Evolutionary conservation across 768 basidiomycete genomes (phyloP).

Genomic region (Leucocoprinus sp.): DNA sequence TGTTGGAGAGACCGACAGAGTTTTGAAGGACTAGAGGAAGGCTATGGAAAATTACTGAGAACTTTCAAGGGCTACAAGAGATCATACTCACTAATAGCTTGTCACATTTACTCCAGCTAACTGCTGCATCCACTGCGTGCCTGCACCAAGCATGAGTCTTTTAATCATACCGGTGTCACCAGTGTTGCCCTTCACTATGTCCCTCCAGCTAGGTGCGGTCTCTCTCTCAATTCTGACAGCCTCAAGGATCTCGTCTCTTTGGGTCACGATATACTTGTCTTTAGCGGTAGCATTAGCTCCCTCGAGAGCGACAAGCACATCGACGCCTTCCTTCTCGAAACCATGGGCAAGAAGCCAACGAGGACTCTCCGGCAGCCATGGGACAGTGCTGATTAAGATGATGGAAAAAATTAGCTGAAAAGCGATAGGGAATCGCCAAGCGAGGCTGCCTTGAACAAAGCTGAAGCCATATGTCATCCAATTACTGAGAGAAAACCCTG

Average conservation of each 20-base stretch:
- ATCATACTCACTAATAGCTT: slow-evolving; percentile 37
- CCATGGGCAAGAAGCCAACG: slow-evolving; percentile 44
- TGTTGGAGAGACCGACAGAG: slow-evolving; percentile 43
- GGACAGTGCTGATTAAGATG: slow-evolving; percentile 34
- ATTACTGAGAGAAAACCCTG: slow-evolving; percentile 41
- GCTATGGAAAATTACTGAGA: slow-evolving; percentile 15
- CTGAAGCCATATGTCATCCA: slow-evolving; percentile 50
- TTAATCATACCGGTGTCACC: slow-evolving; percentile 40
- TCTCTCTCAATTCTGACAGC: slow-evolving; percentile 37
- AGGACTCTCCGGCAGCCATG: slow-evolving; percentile 42
- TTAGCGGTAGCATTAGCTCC: slow-evolving; percentile 26
- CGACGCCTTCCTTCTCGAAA: slow-evolving; percentile 30
- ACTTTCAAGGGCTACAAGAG: neutral
- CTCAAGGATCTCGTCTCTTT: slow-evolving; percentile 34
- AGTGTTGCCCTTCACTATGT: slow-evolving; percentile 31
- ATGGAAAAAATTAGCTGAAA: slow-evolving; percentile 41
- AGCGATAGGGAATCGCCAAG: slow-evolving; percentile 44
- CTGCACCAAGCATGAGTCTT: slow-evolving; percentile 34
- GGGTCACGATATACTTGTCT: slow-evolving; percentile 29
- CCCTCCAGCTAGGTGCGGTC: slow-evolving; percentile 30
- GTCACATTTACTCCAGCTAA: slow-evolving; percentile 45
- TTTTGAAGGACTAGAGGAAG: slow-evolving; percentile 42
- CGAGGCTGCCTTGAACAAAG: slow-evolving; percentile 32
- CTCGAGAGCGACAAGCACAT: slow-evolving; percentile 35
- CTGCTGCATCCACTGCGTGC: slow-evolving; percentile 47